Percentiles rank a stretch among this genome's conserved stretches.
Conservation (phyloP, 1,284 basidiomycete species). For the Mycena sp. region DNA sequence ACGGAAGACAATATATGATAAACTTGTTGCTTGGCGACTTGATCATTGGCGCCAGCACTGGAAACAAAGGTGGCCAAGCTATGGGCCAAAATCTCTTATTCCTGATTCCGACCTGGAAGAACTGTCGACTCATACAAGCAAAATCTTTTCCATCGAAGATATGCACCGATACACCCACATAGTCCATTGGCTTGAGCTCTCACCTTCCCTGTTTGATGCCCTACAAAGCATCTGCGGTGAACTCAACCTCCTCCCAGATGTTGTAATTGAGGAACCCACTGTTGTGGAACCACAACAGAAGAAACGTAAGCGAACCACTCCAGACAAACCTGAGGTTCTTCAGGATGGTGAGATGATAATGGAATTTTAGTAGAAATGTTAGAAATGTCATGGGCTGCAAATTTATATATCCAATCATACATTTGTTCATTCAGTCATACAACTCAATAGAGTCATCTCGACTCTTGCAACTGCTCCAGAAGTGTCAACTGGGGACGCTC, state of each 20-base stretch:
- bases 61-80: not conserved
- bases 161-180: slow-evolving; percentile 3
- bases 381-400: too few species aligned
- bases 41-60: too few species aligned
- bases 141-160: not conserved
- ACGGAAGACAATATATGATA: too few species aligned
- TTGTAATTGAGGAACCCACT: not conserved
- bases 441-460: too few species aligned
- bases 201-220: not conserved
- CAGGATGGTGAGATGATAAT: slow-evolving; percentile 1
- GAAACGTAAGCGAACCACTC: too few species aligned
- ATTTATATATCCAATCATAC: not conserved
- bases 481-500: not conserved
- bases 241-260: not conserved
- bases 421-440: not conserved
- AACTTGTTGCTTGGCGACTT: too few species aligned
- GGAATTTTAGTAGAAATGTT: not conserved
- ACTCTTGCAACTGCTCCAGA: not conserved
- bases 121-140: not conserved
- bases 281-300: not conserved
- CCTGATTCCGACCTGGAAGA: slow-evolving; percentile 11
- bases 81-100: slow-evolving; percentile 5
- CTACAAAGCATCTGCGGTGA: not conserved
- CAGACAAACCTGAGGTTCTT: not conserved
- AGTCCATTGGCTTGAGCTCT: slow-evolving; percentile 10